Evolutionary conservation across 1,139 yeast species (phyloP), one percentile per base, ranked within the genome.

Genomic region (Sugiyamaella pinicola): DNA sequence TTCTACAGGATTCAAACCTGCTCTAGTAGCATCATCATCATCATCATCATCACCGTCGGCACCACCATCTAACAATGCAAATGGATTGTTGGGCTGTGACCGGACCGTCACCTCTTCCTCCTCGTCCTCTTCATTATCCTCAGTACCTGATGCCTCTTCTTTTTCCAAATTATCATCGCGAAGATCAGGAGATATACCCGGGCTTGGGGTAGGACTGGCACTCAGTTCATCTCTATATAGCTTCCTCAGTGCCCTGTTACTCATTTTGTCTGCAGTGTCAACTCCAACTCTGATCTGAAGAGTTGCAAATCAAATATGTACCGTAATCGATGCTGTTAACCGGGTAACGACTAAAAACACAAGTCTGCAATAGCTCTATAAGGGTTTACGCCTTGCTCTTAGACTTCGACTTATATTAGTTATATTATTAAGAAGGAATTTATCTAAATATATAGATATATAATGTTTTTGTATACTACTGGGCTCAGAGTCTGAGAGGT

Each of bases 51-150:
- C 47, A 8, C 26, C 53, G 8, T 42, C 75, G 1, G 68, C 73
- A 3, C 69, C 79, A 3, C 68, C 79, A 42, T 70, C 74, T 55
- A 84, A 70, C 49, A 82, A 68, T 2, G 80, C 79, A 70, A 83
- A 83, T 1, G 83, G 79, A 66, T 83, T 83, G 2, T 68, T 70
- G 17, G 67, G 58, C 31, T 26, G 57, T 56, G 15, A 60, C 51
- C 7, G 48, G 13, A 13, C n/a, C 17, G 17, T 33, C 40, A 2
- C 12, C 19, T 26, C 56, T 9, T 53, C 56, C 4, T 49, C 41
- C 43, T 57, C 29, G n/a, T 21, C 26, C 8, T 21, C 26, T 38
- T 19, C 42, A 3, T 21, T 12, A 8, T 26, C 22, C 10, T 26
- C 45, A 4, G 21, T 35, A 2, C 6, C 33, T 38, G 52, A 13